Base-by-base conservation (phyloP, 371 early-diverging fungal species). In the Mortierella sp. region DNA sequence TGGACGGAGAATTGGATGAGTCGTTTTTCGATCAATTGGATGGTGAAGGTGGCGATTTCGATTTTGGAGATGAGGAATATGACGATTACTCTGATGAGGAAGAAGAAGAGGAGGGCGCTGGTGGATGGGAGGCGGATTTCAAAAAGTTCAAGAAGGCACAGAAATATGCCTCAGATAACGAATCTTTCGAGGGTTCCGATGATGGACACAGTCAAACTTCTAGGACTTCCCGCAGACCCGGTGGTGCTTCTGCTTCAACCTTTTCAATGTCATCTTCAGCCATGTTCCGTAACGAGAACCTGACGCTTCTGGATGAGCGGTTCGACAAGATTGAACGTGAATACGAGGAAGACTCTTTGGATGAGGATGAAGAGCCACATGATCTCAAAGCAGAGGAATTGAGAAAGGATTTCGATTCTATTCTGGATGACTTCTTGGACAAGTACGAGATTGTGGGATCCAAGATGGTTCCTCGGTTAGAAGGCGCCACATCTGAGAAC, bases 201-300 rank as follows among this genome's bases (percentile, higher is more conserved):
- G 88, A 78, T 40, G 80, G 53, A 28, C 69, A 78, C 53, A 82
- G 79, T 36, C 58, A 64, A 22, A 53, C 50, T 9, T 70, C 74
- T 15, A 63, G 63, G 41, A 67, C 68, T 9, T 76, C 72, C 3
- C 70, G 74, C 19, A 74, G 80, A 45, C 65, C 71, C 3, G 75
- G 52, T 24, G 71, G 80, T 13, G 80, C 81, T 13, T 75, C 81
- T 0, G 81, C 81, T 13, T 80, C 81, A 15, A 75, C 81, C 19
- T 80, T 92, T 50, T 96, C 97, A 9, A 95, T 97, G 92, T 91
- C 97, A 1, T 96, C 97, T 16, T 96, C 97, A 6, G 91, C 93
- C 55, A 94, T 97, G 95, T 95, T 92, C 84, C 93, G 98, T 83
- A 97, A 96, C 80, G 88, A 91, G 40, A 92, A 95, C 73, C 87